Percentiles rank a stretch among this genome's conserved stretches.
Evolutionary conservation across 2,329 filamentous ascomycete species (phyloP).

Genomic region (Pyrenophora teres): DNA sequence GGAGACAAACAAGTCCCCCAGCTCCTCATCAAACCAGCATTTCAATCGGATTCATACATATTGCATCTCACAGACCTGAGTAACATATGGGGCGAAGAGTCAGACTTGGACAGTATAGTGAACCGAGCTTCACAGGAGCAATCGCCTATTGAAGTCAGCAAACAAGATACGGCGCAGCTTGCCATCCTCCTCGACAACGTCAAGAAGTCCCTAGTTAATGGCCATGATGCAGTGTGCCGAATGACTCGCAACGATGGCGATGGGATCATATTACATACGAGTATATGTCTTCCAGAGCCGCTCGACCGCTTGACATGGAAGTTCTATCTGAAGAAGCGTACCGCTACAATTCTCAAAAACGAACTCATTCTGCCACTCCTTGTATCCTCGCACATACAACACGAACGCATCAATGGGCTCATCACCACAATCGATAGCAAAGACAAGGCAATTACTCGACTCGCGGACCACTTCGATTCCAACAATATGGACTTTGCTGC

Average conservation of each 20-base stretch:
- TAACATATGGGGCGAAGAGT: constrained; percentile 71
- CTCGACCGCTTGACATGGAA: constrained; percentile 69
- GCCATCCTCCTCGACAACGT: constrained; percentile 69
- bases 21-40: constrained; percentile 66
- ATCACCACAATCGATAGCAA: constrained; percentile 59
- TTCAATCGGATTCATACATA: constrained; percentile 63
- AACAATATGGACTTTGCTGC: constrained; percentile 60
- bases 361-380: constrained; percentile 61
- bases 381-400: constrained; percentile 53
- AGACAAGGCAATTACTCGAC: constrained; percentile 62
- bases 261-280: constrained; percentile 59
- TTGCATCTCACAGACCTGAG: constrained; percentile 73
- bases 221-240: constrained; percentile 44
- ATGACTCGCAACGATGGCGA: constrained; percentile 41
- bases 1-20: constrained; percentile 54
- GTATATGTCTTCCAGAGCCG: constrained; percentile 64
- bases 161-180: constrained; percentile 68
- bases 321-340: constrained; percentile 58
- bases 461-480: constrained; percentile 63
- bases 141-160: constrained; percentile 74
- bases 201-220: constrained; percentile 51
- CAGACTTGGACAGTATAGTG: constrained; percentile 66
- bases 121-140: constrained; percentile 65
- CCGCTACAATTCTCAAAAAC: constrained; percentile 50
- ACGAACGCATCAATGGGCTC: constrained; percentile 55